Base-by-base conservation (phyloP, 495 filamentous ascomycete genomes). In the Talaromyces stipitatus region DNA sequence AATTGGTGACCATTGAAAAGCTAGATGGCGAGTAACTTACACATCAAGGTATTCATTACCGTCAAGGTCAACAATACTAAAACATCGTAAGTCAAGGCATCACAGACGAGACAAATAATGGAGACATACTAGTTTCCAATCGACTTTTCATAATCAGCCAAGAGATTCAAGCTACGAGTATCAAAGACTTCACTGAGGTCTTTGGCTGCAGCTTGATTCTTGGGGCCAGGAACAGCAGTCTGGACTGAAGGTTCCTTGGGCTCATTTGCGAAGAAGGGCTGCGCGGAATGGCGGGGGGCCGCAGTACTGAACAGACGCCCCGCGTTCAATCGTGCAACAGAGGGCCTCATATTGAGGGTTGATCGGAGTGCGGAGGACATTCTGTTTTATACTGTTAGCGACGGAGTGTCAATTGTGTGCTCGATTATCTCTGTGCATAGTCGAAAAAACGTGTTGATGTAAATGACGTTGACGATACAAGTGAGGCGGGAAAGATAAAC, bases 91-190 rank as follows among this genome's bases (percentile, higher is more conserved):
- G 11, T 47, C 11, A 2, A 3, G 30, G 7, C n/a, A 20, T 24
- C 50, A 29, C 18, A 38, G n/a, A 12, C 5, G 22, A 23, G 4
- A n/a, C 2, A 30, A 4, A 3, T 18, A 14, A 43, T n/a, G 18
- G 8, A 10, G 4, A 18, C 76, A 33, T 76, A 80, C 77, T 84
- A 85, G 72, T 85, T 85, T 62, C 82, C 82, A 64, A 75, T 66
- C 53, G 79, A 82, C 71, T 86, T 83, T 52, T 78, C 67, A 71
- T 92, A 96, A 70, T 96, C 85, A 58, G 87, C 80, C 62, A 96
- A 67, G 87, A 96, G 92, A 78, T 96, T 97, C 78, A 96, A 73
- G 73, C 85, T 90, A 63, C 92, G 82, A 2, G 90, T 92, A 69
- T 98, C 94, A 66, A 96, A 98, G 58, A 98, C 90, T 73, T 86